Evolutionary conservation across 2,329 filamentous ascomycete species (phyloP).

Genomic region (Didymella glomerata): DNA sequence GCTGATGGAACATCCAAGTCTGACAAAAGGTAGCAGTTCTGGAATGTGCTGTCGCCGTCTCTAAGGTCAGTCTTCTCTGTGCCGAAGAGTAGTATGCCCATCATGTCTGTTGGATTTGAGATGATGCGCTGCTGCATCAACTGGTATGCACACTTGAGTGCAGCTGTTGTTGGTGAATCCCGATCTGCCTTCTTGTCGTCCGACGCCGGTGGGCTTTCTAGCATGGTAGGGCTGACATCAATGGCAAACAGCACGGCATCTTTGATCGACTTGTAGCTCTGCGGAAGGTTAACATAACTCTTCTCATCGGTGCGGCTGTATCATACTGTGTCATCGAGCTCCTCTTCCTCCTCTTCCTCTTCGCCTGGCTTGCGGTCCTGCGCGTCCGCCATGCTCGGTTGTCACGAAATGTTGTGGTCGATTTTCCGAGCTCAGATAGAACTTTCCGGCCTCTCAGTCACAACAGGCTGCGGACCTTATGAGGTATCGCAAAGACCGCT

Average conservation of each 20-base stretch:
- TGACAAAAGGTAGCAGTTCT: conserved; percentile 89
- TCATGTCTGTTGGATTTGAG: conserved; percentile 95
- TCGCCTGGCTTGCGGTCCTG: conserved; percentile 48
- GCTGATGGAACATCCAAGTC: conserved; percentile 89
- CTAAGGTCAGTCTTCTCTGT: conserved; percentile 73
- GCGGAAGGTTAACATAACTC: conserved; percentile 24
- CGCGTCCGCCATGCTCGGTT: conserved; percentile 40
- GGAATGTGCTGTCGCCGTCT: conserved; percentile 69
- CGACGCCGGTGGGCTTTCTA: conserved; percentile 70
- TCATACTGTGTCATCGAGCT: conserved; percentile 70
- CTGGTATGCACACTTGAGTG: conserved; percentile 91
- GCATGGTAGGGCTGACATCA: conserved; percentile 87
- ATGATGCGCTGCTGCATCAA: conserved; percentile 99
- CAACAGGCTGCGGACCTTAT: not conserved
- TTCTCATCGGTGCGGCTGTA: not conserved
- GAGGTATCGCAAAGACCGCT: not conserved
- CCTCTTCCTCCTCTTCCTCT: conserved; percentile 74
- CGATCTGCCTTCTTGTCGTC: conserved; percentile 74
- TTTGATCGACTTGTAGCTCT: conserved; percentile 88
- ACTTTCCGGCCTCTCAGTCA: not conserved
- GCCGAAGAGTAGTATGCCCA: conserved; percentile 91
- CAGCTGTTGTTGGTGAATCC: conserved; percentile 81
- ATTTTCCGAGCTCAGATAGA: not conserved
- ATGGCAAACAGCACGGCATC: conserved; percentile 99
- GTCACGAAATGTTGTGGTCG: not conserved